Conservation (phyloP, 176 grass and related monocot genomes). For the Triticum monococcum region DNA sequence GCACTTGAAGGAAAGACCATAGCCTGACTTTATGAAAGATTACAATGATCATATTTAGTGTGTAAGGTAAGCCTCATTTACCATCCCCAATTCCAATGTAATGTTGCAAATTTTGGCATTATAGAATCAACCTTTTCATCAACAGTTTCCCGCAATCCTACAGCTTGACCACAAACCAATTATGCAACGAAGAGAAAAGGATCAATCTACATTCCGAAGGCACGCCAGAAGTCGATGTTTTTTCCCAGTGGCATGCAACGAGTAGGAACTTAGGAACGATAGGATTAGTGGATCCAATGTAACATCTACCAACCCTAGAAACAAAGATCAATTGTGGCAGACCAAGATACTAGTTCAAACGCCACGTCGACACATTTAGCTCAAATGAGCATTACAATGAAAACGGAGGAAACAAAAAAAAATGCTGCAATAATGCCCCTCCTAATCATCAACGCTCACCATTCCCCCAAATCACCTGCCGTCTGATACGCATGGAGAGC, state of each 20-base stretch:
- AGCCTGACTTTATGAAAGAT: not conserved
- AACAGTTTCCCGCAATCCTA: not conserved
- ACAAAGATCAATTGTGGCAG: not conserved
- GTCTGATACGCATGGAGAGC: not conserved
- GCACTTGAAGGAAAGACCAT: constrained; percentile 23
- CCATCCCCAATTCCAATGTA: not conserved
- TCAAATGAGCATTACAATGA: not conserved
- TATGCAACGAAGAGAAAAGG: not conserved
- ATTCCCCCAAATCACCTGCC: not conserved
- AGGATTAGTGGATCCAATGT: not conserved
- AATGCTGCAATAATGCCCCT: not conserved
- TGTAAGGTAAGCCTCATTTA: not conserved
- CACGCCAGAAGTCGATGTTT: not conserved
- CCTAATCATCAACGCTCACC: not conserved
- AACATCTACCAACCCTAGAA: not conserved
- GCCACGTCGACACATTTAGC: not conserved
- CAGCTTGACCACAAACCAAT: not conserved
- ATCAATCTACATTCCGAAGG: not conserved
- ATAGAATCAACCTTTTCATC: not conserved
- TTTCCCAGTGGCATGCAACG: not conserved
- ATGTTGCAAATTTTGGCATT: not conserved
- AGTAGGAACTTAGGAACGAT: not conserved
- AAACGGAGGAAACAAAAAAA: not conserved
- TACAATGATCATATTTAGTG: not conserved
- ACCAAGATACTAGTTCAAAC: not conserved